Evolutionary conservation across 306 rosid species (phyloP).

Genomic region (Cucurbita pepo): DNA sequence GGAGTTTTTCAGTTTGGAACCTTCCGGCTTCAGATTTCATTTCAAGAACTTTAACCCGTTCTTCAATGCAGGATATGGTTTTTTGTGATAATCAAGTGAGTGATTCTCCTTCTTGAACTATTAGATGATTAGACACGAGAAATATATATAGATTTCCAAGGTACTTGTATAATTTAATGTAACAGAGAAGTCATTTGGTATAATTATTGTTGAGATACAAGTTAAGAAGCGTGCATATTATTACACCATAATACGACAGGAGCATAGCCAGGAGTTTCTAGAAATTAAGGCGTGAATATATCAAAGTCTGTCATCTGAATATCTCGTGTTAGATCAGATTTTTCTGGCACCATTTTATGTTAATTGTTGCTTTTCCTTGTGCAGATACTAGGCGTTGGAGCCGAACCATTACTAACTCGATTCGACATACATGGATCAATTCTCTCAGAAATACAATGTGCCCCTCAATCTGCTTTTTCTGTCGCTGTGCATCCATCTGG

Average conservation of each 20-base stretch:
- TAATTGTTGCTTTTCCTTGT: neutral
- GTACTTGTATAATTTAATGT: neutral
- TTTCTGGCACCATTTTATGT: neutral
- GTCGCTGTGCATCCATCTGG: constrained; percentile 65
- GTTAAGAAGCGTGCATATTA: neutral
- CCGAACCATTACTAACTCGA: constrained; percentile 63
- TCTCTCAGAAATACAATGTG: constrained; percentile 86
- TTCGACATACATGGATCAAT: constrained; percentile 61
- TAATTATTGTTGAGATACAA: neutral
- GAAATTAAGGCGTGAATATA: neutral
- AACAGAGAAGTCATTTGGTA: neutral
- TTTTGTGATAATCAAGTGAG: constrained; percentile 78
- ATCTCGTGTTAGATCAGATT: neutral
- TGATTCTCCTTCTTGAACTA: neutral
- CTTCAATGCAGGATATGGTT: constrained; percentile 61
- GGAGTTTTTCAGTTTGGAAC: constrained; percentile 76
- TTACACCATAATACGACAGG: neutral
- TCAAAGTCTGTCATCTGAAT: neutral
- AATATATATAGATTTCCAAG: neutral
- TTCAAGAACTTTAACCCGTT: constrained; percentile 37
- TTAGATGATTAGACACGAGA: neutral
- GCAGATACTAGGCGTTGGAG: constrained; percentile 78
- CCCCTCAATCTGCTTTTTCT: constrained; percentile 65
- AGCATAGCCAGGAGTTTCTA: neutral
- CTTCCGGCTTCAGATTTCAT: constrained; percentile 78